These are phyloP conservation scores for Geotrichum restrictum DNA, from an alignment of 1,139 yeast genomes.

Conservation along the genomic window DNA sequence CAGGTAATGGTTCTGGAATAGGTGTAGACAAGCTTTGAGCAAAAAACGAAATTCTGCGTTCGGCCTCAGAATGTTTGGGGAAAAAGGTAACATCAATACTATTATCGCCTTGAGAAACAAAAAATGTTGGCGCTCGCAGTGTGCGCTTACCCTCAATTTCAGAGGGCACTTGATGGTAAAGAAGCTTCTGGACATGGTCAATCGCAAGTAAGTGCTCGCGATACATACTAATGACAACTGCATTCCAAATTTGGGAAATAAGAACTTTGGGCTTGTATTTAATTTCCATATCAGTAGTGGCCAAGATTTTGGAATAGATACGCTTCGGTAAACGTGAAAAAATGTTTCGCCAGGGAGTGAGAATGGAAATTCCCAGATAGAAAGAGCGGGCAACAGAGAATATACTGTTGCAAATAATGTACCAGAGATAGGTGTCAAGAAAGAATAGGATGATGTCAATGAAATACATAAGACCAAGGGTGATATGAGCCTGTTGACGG, in stretches of 20 bases:
- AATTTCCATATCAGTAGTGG: conserved; percentile 98
- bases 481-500: conserved; percentile 79
- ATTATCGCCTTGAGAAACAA: conserved; percentile 95
- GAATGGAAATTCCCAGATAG: conserved; percentile 95
- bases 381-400: conserved; percentile 96
- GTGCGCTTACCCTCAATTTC: conserved; percentile 94
- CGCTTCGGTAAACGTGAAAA: conserved; percentile 97
- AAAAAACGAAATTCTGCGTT: conserved; percentile 97
- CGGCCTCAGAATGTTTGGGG: conserved; percentile 96
- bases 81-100: conserved; percentile 90
- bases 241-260: conserved; percentile 98
- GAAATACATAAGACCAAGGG: conserved; percentile 84
- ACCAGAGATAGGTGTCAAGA: conserved; percentile 98
- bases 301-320: conserved; percentile 93
- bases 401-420: conserved; percentile 88
- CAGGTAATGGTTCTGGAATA: conserved; percentile 96
- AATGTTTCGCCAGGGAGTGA: conserved; percentile 99
- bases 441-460: conserved; percentile 93
- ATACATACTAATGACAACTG: conserved; percentile 96
- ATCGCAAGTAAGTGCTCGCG: conserved; percentile 95
- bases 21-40: conserved; percentile 98
- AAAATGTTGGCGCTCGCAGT: conserved; percentile 96
- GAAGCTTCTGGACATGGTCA: conserved; percentile 94
- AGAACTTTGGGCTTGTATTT: conserved; percentile 97
- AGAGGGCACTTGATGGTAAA: conserved; percentile 96